Base-by-base conservation (phyloP, 1,139 yeast genomes). In the Geotrichum cucujoidarum region DNA sequence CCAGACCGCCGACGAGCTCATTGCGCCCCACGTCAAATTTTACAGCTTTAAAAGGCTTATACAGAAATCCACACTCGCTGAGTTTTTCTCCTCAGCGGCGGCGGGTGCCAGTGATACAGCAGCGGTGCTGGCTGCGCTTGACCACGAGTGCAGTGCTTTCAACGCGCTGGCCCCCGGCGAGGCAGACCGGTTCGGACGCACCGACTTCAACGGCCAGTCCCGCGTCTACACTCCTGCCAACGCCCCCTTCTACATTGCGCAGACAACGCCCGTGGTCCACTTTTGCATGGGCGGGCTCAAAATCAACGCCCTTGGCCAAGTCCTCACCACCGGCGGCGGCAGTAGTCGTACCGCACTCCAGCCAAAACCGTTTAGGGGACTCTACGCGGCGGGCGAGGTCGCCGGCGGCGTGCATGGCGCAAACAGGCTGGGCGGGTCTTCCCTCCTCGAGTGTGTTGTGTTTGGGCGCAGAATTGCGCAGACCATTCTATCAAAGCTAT, bases 271-370 rank as follows among this genome's bases (percentile, higher is more conserved):
- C 35, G 94, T 85, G 2, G 77, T 86, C 35, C 95, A 86, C 62
- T 86, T 84, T 68, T 84, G 95, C 7, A 83, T 85, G 89, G 95
- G 95, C 31, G 95, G 95, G 39, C 81, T 83, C 30, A 78, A 78
- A 61, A 81, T 83, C 59, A 78, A 83, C 60, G 75, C 72, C 40
- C 66, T 72, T 43, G 69, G 83, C 0, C 76, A 80, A 57, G 87
- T 83, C 1, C 55, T 82, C 43, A 68, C 71, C 46, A 65, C 67
- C 30, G 69, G 69, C n/a, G 58, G 60, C 4, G 25, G 14, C 20
- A 31, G 16, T 7, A 31, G 34, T 11, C 13, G 16, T 31, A 7
- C 34, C 7, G 29, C 11, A 25, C 29, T 31, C 7, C 16, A 31
- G 16, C 34, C 10, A 4, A 56, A 59, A 14, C 72, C 78, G 2